Base-by-base conservation (phyloP, 73 alveolate genomes). In the Uronychia setigera region DNA sequence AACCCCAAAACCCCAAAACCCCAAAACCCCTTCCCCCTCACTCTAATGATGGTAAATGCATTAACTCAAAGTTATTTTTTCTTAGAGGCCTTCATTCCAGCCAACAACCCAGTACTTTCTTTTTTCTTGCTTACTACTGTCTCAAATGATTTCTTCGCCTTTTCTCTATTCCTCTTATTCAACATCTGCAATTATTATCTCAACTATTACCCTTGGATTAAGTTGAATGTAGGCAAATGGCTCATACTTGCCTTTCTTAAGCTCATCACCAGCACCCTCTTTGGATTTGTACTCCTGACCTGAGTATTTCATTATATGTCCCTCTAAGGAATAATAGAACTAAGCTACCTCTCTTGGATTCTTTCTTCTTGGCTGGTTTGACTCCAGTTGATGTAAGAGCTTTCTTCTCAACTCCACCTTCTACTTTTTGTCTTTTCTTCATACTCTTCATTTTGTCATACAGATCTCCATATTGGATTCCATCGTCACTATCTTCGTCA, bases 221-320 rank as follows among this genome's bases (percentile, higher is more conserved):
- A 95, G 91, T 80, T 95, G 92, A 78, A 95, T 95, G 88, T 95
- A 95, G 35, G 99, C 99, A 85, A 93, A 95, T 34, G 99, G 99
- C 86, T 95, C 99, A 83, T 84, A 93, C 77, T 88, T 87, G 79
- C 99, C 99, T 74, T 86, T 91, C 74, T 93, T 95, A n/a, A 95
- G 84, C 78, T 87, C 94, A 88, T 95, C 99, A 80, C 97, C 96
- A 84, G 93, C 86, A 32, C 97, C 97, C 83, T 91, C 88, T 75
- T 87, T 82, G 33, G 94, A 84, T 87, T 85, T 92, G 84, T 93
- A 95, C 78, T 87, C 91, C 57, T 78, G 94, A 30, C 97, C 97
- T 11, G 95, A 81, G 82, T 91, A 91, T 80, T 93, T 95, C n/a
- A 91, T 92, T 74, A 91, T 86, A 77, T 95, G 99, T 1, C 97